Conservation (phyloP, 176 grass and related monocot genomes). For the Juncus inflexus region DNA sequence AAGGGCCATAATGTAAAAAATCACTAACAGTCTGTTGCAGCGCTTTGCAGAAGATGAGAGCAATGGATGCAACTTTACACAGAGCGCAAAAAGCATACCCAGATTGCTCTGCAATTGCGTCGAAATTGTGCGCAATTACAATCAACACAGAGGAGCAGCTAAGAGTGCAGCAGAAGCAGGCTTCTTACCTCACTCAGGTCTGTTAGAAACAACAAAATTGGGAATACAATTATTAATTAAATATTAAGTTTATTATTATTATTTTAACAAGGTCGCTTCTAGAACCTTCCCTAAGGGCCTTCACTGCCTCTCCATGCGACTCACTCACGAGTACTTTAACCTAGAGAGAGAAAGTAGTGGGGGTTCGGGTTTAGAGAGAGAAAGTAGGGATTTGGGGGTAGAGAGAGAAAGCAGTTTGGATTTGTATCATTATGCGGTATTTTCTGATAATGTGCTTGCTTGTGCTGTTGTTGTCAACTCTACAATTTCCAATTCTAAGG, state of each 20-base stretch:
- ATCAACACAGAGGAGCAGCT: slow-evolving; percentile 70
- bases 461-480: slow-evolving; percentile 82
- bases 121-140: slow-evolving; percentile 68
- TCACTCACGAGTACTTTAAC: slow-evolving; percentile 63
- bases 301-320: slow-evolving; percentile 76
- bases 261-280: slow-evolving; percentile 28
- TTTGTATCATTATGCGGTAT: slow-evolving; percentile 80
- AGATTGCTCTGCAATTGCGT: slow-evolving; percentile 58
- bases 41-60: slow-evolving; percentile 70
- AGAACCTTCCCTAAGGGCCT: slow-evolving; percentile 75
- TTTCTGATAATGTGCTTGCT: slow-evolving; percentile 84
- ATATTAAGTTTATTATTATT: too few species aligned
- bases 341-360: slow-evolving; percentile 47
- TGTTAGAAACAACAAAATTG: too few species aligned
- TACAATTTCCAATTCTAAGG: slow-evolving; percentile 56
- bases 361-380: slow-evolving; percentile 30
- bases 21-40: slow-evolving; percentile 31
- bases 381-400: slow-evolving; percentile 36
- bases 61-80: slow-evolving; percentile 59
- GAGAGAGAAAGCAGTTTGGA: slow-evolving; percentile 24
- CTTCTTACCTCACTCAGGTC: slow-evolving; percentile 56
- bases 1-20: slow-evolving; percentile 12
- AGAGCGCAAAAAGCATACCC: slow-evolving; percentile 56
- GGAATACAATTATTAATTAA: too few species aligned
- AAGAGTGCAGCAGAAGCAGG: slow-evolving; percentile 58